phyloP scores from a whole-genome alignment of 306 rosid genomes.

The Herpetospermum pedunculosum region DNA sequence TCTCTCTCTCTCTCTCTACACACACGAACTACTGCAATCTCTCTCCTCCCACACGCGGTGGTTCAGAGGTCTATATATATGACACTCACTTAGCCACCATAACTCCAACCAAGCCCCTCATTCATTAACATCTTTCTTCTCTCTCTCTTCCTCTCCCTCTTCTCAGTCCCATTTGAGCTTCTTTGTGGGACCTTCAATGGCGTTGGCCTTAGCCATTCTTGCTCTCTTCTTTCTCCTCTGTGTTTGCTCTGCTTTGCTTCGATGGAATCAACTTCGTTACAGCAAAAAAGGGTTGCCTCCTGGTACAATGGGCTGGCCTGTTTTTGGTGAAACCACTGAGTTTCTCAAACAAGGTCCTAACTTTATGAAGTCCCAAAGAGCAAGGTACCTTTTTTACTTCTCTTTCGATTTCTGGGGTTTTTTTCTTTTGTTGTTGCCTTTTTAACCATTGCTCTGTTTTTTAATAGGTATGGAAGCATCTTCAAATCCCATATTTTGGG shows the following conservation, averaged over 20 bases:
- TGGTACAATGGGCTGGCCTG: conserved; percentile 99
- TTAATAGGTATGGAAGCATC: conserved; percentile 74
- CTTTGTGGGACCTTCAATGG: conserved; percentile 83
- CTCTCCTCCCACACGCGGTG: conserved; percentile 19
- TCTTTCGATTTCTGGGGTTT: not conserved
- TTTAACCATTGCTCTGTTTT: not conserved
- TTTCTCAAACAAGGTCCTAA: conserved; percentile 92
- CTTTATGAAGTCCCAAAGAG: conserved; percentile 90
- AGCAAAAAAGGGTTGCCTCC: conserved; percentile 84
- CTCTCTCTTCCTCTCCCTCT: not conserved
- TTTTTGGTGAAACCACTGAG: conserved; percentile 93
- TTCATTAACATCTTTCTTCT: conserved; percentile 18
- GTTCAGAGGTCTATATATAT: conserved; percentile 49
- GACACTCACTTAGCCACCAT: conserved; percentile 24
- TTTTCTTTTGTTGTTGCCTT: not conserved
- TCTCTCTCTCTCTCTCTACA: conserved; percentile 7
- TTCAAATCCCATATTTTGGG: conserved; percentile 96
- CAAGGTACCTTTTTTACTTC: conserved; percentile 39
- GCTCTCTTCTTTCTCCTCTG: conserved; percentile 45
- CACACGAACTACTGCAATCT: conserved; percentile 7
- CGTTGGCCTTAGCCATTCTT: conserved; percentile 30
- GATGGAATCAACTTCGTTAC: conserved; percentile 77
- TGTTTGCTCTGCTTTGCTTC: conserved; percentile 73
- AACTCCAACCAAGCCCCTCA: conserved; percentile 25
- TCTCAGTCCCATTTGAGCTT: no score